Evolutionary conservation across 129 eudicot species (phyloP), one percentile per base, ranked within the genome.

Genomic region (Centrapalus pauciflorus): DNA sequence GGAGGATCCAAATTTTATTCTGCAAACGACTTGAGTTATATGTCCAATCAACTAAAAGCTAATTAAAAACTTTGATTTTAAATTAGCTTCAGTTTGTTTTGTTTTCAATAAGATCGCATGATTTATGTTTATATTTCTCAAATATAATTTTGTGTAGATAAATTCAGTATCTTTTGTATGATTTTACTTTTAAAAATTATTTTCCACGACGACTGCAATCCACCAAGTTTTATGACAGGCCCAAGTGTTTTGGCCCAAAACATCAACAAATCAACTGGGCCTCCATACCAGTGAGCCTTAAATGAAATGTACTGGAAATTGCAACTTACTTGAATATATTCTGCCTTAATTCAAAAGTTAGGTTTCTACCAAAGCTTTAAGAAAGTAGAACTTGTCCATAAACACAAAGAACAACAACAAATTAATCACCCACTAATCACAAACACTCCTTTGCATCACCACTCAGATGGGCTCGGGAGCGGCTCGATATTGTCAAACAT

Each of bases 401-500:
- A n/a, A 34, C 13, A 67, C 69, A 61, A 75, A 56, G 69, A 75
- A 55, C 78, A 66, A 74, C 79, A 74, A 66, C 74, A 75, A 57
- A 66, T 66, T 66, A 74, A 66, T 32, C 35, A 37, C 9, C 51
- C 48, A n/a, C 34, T 38, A 57, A 57, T 30, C 75, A 23, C 68
- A 71, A n/a, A n/a, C n/a, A n/a, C n/a, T n/a, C n/a, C n/a, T n/a
- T n/a, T n/a, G n/a, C 43, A 67, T 74, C 83, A 81, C 96, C 98
- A 88, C 2, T 84, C 73, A 1, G 95, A 82, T 9, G 99, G 95
- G 81, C 96, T 89, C 0, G 92, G 99, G 57, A 89, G 77, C 26
- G 85, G 78, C n/a, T 92, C 96, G 10, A 91, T 71, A 27, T 77
- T 74, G 48, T 93, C 96, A 66, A 89, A 93, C 73, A 89, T 82